Conservation (phyloP, 2,329 filamentous ascomycete genomes). For the Penicillium sclerotiorum region DNA sequence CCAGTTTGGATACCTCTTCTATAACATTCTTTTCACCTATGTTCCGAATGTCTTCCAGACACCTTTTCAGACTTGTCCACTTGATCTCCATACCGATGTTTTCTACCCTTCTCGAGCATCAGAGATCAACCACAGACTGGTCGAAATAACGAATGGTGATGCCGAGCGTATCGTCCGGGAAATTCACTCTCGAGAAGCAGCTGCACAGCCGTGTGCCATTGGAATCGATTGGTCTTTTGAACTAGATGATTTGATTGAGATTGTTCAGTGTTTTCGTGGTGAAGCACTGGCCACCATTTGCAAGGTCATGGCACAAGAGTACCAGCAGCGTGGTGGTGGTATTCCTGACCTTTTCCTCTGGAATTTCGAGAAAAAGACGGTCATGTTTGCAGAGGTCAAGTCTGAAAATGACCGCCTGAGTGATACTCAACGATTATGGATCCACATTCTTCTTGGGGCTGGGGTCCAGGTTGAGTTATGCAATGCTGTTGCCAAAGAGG, state of each 20-base stretch:
- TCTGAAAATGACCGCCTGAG: conserved; percentile 89
- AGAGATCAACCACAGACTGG: conserved; percentile 85
- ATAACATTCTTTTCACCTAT: conserved; percentile 88
- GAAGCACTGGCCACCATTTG: conserved; percentile 80
- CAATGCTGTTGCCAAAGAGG: conserved; percentile 63
- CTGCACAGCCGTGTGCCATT: conserved; percentile 79
- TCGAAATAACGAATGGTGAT: conserved; percentile 81
- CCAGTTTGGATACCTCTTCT: conserved; percentile 83
- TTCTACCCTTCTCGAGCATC: conserved; percentile 86
- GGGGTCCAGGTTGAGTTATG: conserved; percentile 85
- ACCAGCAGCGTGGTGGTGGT: conserved; percentile 79
- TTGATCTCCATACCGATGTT: conserved; percentile 89
- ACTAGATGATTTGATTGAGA: conserved; percentile 74
- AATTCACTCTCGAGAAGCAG: conserved; percentile 69
- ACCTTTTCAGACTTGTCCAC: conserved; percentile 86
- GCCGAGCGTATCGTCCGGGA: conserved; percentile 67
- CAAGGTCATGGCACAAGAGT: conserved; percentile 95
- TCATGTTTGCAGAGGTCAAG: conserved; percentile 80
- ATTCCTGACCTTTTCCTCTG: conserved; percentile 93
- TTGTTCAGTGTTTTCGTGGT: conserved; percentile 77
- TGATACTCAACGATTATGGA: conserved; percentile 95
- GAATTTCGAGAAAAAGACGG: conserved; percentile 62
- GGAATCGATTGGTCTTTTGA: conserved; percentile 91
- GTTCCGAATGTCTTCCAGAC: conserved; percentile 98
- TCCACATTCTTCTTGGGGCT: conserved; percentile 84